Conservation (phyloP, 2,329 filamentous ascomycete species). For the Exophiala phaeomuriformis region DNA sequence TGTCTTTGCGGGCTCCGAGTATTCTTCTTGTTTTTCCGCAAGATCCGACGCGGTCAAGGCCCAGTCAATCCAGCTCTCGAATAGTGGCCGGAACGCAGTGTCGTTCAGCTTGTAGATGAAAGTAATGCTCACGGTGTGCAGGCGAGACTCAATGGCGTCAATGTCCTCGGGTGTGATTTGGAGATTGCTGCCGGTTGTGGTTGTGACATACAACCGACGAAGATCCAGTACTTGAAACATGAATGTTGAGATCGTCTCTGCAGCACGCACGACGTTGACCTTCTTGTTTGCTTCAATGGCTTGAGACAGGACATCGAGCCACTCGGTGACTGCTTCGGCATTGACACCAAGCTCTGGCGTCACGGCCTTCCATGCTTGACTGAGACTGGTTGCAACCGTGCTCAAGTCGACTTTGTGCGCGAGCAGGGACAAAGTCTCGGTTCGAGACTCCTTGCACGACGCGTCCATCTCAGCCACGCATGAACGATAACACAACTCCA, state of each 20-base stretch:
- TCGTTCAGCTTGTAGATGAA: conserved; percentile 98
- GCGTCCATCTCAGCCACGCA: conserved; percentile 5
- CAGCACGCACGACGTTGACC: conserved; percentile 67
- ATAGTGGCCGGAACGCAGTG: conserved; percentile 83
- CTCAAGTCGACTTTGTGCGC: conserved; percentile 71
- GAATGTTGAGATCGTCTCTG: conserved; percentile 58
- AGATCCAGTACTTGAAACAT: conserved; percentile 49
- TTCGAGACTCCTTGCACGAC: conserved; percentile 57
- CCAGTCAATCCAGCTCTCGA: conserved; percentile 80
- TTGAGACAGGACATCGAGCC: conserved; percentile 11
- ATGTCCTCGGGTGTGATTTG: conserved; percentile 42
- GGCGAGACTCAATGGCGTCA: conserved; percentile 53
- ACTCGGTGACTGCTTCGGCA: conserved; percentile 40
- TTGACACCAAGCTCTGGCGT: conserved; percentile 57
- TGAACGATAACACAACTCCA: conserved; percentile 52
- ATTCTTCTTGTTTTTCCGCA: background rate
- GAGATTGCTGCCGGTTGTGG: conserved; percentile 22
- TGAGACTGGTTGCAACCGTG: conserved; percentile 65
- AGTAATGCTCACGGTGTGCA: conserved; percentile 68
- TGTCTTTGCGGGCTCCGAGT: conserved; percentile 41
- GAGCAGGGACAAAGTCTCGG: conserved; percentile 63
- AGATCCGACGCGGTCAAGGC: conserved; percentile 41
- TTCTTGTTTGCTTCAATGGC: conserved; percentile 63
- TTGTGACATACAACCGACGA: conserved; percentile 34
- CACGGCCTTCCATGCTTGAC: conserved; percentile 64